A percentile compares a stretch with the other conserved stretches of the same genome.
Evolutionary conservation across 1,284 basidiomycete genomes (phyloP).

Genomic region (Pisolithus thermaeus): DNA sequence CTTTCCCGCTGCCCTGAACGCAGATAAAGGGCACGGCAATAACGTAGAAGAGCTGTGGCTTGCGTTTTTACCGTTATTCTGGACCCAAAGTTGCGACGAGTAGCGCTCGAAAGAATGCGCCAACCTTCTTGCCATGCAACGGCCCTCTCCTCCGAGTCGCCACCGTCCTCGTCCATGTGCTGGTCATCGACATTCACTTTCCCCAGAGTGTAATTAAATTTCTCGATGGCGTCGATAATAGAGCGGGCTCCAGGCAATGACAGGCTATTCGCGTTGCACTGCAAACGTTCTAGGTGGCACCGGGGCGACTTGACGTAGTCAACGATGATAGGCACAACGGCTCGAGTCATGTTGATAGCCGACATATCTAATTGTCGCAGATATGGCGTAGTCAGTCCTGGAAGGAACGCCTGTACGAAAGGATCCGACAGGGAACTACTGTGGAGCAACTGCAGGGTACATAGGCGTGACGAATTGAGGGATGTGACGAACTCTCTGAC

Average conservation of each 20-base stretch:
- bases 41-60: conserved; percentile 47
- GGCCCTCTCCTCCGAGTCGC: conserved; percentile 14
- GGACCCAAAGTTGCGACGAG: conserved; percentile 34
- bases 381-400: conserved; percentile 38
- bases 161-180: conserved; percentile 17
- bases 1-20: conserved; percentile 13
- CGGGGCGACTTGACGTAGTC: conserved; percentile 47
- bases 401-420: conserved; percentile 48
- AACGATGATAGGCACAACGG: conserved; percentile 38
- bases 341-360: conserved; percentile 43
- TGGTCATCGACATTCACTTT: conserved; percentile 48
- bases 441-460: conserved; percentile 27
- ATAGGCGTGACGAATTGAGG: conserved; percentile 26
- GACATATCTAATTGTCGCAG: conserved; percentile 55
- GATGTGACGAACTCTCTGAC: conserved; percentile 28
- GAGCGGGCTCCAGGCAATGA: conserved; percentile 30
- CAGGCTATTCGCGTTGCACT: conserved; percentile 27
- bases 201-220: conserved; percentile 42
- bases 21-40: conserved; percentile 47
- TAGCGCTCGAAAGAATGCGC: conserved; percentile 29
- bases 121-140: conserved; percentile 34
- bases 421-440: conserved; percentile 33
- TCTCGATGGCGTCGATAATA: conserved; percentile 40
- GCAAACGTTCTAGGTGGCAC: conserved; percentile 23
- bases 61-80: conserved; percentile 40